Base-by-base conservation (phyloP, 1,284 basidiomycete species). In the Ceratobasidium papillatum region DNA sequence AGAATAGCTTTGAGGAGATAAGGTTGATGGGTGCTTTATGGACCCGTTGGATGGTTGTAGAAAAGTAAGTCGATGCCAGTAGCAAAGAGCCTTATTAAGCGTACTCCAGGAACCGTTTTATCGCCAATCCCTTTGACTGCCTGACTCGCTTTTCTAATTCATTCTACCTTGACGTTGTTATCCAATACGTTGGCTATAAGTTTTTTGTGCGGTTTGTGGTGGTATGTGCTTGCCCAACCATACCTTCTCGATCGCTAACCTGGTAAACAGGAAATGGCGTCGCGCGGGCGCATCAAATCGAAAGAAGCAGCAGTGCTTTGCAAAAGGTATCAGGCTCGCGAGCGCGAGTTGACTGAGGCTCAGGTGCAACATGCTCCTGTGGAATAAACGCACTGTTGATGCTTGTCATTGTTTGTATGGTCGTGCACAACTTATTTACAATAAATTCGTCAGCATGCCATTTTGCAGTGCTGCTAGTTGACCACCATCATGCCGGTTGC, bases 41-140 rank as follows among this genome's bases (percentile, higher is more conserved):
- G 68, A 34, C 68, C 30, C 68, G 68, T n/a, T 71, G 68, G 68
- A 38, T 71, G 43, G 43, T 34, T 32, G 30, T 30, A 11, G 36
- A 61, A 32, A 71, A 54, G 68, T 71, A 45, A 1, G 54, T 17
- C 4, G 36, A 3, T 12, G 3, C 9, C 12, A 30, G 8, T 32
- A 5, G 41, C 43, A 4, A 32, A 30, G 22, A 19, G 3, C 25
- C 25, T n/a, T 25, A 45, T 49, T 63, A 25, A 56, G 7, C 7
- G 14, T 43, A 19, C 14, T 43, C 8, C 49, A 71, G 68, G 43
- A 71, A 71, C 22, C 54, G 54, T n/a, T 71, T 71, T 22, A 71
- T 71, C 36, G 36, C 30, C 17, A 71, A 49, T 30, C 56, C 68
- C 36, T 58, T 38, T 11, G 68, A 71, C 19, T 71, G 68, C 22